Evolutionary conservation across 1,284 basidiomycete genomes (phyloP), one percentile per base, ranked within the genome.

Genomic region (Phellopilus nigrolimitatus): DNA sequence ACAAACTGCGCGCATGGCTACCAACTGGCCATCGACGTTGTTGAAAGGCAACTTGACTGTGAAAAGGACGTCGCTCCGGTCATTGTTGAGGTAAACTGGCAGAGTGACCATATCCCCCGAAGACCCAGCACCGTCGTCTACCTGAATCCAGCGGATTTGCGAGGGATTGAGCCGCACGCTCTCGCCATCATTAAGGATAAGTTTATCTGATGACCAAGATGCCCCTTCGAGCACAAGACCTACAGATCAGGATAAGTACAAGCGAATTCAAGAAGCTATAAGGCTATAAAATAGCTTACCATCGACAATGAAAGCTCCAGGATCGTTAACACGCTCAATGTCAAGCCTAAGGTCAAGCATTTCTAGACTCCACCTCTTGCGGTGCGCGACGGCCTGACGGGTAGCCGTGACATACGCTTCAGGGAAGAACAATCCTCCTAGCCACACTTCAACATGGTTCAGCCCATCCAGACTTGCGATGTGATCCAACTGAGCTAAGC

Each of bases 381-480:
- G 78, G 65, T 97, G 93, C 1, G 94, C 94, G 6, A 94, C 87
- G 13, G 88, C 84, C 68, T 97, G 95, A 47, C 94, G 79, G 1
- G 92, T 95, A 1, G 94, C 94, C 0, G 94, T 97, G 61, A 97
- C 79, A 66, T 93, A 97, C 2, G 92, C 93, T 63, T 95, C 91
- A 1, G 95, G 95, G 77, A 91, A 94, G 79, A 97, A 97, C 47
- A 97, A 67, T 0, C 91, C 90, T 28, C 94, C 93, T 10, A 97
- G 77, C 88, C 90, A 92, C 33, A 91, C 86, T 65, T 89, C 85
- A 31, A 93, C 75, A 56, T 89, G 75, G 57, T 73, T 79, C 53
- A 89, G 68, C 60, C 78, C 80, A 57, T 85, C 80, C 50, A 84
- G 72, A 4, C 70, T 65, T 0, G 88, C 82, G 56, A 95, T 84